A percentile compares a stretch with the other conserved stretches of the same genome.
Conservation (phyloP, 345 rosid species). For the Sisymbrium altissimum region DNA sequence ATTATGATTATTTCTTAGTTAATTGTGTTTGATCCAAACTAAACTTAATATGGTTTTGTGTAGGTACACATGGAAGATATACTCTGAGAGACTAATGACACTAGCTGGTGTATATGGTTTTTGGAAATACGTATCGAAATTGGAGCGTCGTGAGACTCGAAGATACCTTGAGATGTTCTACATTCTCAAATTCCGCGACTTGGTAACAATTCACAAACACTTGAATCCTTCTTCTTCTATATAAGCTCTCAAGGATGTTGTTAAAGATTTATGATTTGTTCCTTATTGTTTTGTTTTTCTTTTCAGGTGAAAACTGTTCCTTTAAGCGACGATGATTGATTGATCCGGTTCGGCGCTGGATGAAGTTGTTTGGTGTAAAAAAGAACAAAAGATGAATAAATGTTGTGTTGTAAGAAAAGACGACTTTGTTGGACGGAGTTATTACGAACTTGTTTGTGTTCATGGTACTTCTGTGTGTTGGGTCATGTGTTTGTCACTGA, state of each 20-base stretch:
- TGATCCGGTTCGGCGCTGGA: slow-evolving; percentile 7
- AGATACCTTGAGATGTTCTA: slow-evolving; percentile 99
- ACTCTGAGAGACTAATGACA: slow-evolving; percentile 88
- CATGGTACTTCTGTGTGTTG: slow-evolving; percentile 1
- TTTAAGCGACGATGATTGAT: slow-evolving; percentile 49
- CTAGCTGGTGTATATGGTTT: slow-evolving; percentile 96
- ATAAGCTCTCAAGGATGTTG: background rate
- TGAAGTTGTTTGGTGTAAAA: slow-evolving; percentile 1
- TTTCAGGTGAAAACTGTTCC: slow-evolving; percentile 86
- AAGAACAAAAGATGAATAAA: slow-evolving; percentile 20
- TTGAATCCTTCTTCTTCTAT: background rate
- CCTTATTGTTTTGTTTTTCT: background rate
- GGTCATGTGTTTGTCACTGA: slow-evolving; percentile 16
- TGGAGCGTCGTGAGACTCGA: slow-evolving; percentile 86
- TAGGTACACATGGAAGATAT: slow-evolving; percentile 97
- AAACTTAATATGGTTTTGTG: background rate
- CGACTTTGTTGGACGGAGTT: slow-evolving; percentile 4
- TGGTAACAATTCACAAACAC: slow-evolving; percentile 44
- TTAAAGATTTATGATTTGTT: background rate
- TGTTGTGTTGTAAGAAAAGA: slow-evolving; percentile 6
- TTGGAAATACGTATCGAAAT: slow-evolving; percentile 89
- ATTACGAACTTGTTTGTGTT: background rate
- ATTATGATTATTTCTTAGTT: background rate
- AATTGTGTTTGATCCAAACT: background rate
- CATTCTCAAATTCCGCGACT: slow-evolving; percentile 82